Evolutionary conservation across 495 filamentous ascomycete species (phyloP), one percentile per base, ranked within the genome.

Genomic region (Parathielavia hyrcaniae): DNA sequence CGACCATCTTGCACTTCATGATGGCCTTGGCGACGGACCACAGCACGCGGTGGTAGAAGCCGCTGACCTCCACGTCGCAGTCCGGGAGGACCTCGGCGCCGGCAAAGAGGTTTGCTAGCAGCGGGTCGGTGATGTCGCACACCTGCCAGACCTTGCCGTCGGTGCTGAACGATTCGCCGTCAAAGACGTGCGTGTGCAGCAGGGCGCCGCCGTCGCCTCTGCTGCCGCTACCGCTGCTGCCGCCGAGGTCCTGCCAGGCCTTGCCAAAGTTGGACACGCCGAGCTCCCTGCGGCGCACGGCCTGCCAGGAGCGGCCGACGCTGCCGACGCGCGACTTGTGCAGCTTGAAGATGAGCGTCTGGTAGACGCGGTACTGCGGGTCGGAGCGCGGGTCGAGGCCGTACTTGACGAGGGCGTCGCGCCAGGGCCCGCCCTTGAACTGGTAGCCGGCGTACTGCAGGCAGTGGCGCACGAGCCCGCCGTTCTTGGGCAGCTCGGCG

Each of bases 71-170:
- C n/a, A 73, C 68, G 58, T 89, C 82, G 66, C 79, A 86, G 4
- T 71, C 71, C 5, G 62, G 23, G 16, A 78, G 73, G 13, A 82
- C 59, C 40, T 71, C 68, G 19, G 72, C 73, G 17, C 76, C 68
- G 5, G 76, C 69, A 12, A 88, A 73, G 5, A 91, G 65, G 0
- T 66, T 46, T 1, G 72, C 69, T 19, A 91, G 67, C 10, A 91
- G 64, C 0, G 90, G 88, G 64, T 97, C 91, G 0, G 81, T 83
- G 56, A 98, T 86, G 69, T 98, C 93, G 73, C 91, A 95, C 34
- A 91, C 78, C 76, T 97, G 93, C 86, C 89, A 98, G 57, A 90
- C 83, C 47, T 90, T 88, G 2, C 91, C 91, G 65, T 93, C 89
- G 6, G 76, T 73, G 11, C 79, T 78, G 30, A 91, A 74, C 0